Conservation (phyloP, 495 filamentous ascomycete genomes). For the Rostrohypoxylon terebratum region DNA sequence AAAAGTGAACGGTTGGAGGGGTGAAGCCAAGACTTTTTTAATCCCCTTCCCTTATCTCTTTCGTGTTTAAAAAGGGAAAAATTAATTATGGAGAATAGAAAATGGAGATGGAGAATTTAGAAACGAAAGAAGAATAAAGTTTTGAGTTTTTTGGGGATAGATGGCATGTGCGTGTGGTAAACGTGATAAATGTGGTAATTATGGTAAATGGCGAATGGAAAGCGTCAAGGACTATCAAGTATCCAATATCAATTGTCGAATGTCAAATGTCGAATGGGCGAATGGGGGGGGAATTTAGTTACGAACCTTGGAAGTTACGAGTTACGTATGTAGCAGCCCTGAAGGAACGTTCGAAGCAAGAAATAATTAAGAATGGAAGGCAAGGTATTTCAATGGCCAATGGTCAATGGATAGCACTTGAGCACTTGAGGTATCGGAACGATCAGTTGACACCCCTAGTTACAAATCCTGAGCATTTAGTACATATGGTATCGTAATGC, state of each 20-base stretch:
- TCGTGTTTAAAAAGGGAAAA: slow-evolving; percentile 5
- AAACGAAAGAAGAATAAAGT: neutral
- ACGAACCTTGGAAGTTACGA: slow-evolving; percentile 2
- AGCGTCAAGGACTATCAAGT: neutral
- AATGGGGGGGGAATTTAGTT: neutral
- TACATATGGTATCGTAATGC: slow-evolving; percentile 2
- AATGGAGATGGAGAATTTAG: neutral
- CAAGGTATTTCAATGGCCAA: slow-evolving; percentile 17
- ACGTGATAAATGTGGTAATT: too few relatives aligned
- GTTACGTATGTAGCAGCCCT: slow-evolving; percentile 10
- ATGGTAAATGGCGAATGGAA: neutral
- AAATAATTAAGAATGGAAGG: neutral
- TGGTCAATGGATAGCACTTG: neutral
- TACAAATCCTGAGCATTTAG: slow-evolving; percentile 17
- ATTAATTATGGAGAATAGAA: slow-evolving; percentile 16
- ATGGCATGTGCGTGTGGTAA: neutral
- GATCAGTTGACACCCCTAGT: slow-evolving; percentile 30
- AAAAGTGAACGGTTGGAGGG: slow-evolving; percentile 26
- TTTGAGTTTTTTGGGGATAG: neutral
- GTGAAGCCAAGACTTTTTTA: slow-evolving; percentile 44
- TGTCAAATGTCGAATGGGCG: neutral
- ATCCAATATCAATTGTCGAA: neutral
- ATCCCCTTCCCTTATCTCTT: slow-evolving; percentile 2
- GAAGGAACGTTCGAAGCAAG: neutral
- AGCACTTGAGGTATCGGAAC: slow-evolving; percentile 17